Evolutionary conservation across 495 filamentous ascomycete genomes (phyloP).

Genomic region (Amorphotheca resinae): DNA sequence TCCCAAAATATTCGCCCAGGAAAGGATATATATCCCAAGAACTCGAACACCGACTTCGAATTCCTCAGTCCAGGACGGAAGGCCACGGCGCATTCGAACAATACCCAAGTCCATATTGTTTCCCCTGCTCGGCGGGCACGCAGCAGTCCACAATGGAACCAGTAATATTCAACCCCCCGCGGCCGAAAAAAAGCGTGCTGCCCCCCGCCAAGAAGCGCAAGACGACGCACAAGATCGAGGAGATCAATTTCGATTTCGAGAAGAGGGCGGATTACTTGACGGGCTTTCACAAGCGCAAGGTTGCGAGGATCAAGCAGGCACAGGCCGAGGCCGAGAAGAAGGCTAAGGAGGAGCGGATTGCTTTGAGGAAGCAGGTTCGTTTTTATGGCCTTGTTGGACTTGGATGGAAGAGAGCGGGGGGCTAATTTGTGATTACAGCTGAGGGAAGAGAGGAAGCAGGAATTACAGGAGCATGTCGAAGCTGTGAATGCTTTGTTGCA

Average conservation of each 20-base stretch:
- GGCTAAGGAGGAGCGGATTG: conserved; percentile 59
- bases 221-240: conserved; percentile 45
- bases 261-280: conserved; percentile 78
- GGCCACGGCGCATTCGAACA: too few relatives aligned
- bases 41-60: too few relatives aligned
- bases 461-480: conserved; percentile 66
- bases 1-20: too few relatives aligned
- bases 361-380: conserved; percentile 58
- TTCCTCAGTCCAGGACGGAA: too few relatives aligned
- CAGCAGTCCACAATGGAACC: too few relatives aligned
- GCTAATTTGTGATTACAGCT: conserved; percentile 37
- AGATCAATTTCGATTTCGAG: conserved; percentile 70
- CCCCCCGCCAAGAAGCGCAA: conserved; percentile 54
- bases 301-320: conserved; percentile 68
- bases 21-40: too few relatives aligned
- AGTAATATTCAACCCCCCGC: conserved; percentile 37
- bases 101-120: too few relatives aligned
- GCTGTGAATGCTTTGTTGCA: conserved; percentile 53
- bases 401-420: not conserved
- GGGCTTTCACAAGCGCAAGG: conserved; percentile 93
- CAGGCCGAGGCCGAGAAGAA: conserved; percentile 62
- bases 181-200: conserved; percentile 33
- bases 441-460: conserved; percentile 63
- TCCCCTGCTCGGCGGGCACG: too few relatives aligned
- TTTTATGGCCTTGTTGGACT: not conserved